Base-by-base conservation (phyloP, 2,329 filamentous ascomycete genomes). In the Trichophyton simii region DNA sequence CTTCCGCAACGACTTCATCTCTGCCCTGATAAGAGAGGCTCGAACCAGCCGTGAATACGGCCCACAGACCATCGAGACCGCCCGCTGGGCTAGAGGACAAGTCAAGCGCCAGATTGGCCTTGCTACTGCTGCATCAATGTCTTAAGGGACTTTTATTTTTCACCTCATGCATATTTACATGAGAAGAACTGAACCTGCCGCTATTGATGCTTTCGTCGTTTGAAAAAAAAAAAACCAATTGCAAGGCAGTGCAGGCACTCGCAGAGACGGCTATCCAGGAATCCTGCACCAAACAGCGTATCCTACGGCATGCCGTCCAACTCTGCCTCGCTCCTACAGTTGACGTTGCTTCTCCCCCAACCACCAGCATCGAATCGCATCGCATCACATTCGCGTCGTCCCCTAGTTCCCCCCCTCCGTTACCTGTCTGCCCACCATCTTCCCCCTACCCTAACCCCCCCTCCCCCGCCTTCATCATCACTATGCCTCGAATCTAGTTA, bases 51-150 rank as follows among this genome's bases (percentile, higher is more conserved):
- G 89, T 68, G 91, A 97, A 55, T 96, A 89, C 78, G 82, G 86
- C 68, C 71, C 83, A 31, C 88, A 91, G 65, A 99, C 94, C 2
- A 87, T 94, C 66, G 90, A 96, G 67, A 97, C 94, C 55, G 94
- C 94, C 72, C 88, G 92, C 69, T 99, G 94, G 94, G 91, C 94
- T 65, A 87, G 92, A 64, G 94, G 97, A 77, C 91, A 96, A 74
- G 91, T 97, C 74, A 97, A 96, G 82, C 88, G 90, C 69, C 94
- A 99, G 63, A 70, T 75, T 61, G 72, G 69, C 67, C 61, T 76
- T 65, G 70, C 72, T 42, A 72, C 72, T 60, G 69, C 70, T 11
- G 70, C 69, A 50, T 69, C 70, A 34, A 75, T 75, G 73, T 71
- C 73, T 36, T 76, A 74, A 72, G 63, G 44, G 15, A 22, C 8